These are phyloP conservation scores for Lichtheimia hyalospora DNA, from an alignment of 371 early-diverging fungal species.

Conservation along the genomic window DNA sequence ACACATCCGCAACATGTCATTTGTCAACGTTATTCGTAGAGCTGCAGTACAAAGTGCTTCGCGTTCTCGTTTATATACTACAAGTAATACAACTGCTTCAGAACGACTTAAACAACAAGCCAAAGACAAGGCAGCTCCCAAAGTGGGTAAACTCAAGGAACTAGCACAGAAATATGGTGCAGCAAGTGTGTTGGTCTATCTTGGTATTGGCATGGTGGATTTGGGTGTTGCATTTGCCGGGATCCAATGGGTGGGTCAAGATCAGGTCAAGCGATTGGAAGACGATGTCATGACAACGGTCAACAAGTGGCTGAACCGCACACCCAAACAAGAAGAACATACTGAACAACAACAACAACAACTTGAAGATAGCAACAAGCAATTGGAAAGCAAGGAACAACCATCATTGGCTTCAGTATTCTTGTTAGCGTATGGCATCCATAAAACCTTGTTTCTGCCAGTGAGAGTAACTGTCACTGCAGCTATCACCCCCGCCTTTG, in stretches of 20 bases:
- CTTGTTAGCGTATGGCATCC: conserved; percentile 48
- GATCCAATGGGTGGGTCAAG: conserved; percentile 38
- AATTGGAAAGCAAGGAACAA: conserved; percentile 12
- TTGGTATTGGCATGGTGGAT: conserved; percentile 42
- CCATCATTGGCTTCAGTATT: conserved; percentile 46
- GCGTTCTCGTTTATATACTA: too few species aligned
- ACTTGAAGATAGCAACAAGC: background rate
- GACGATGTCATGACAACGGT: conserved; percentile 20
- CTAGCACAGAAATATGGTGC: conserved; percentile 43
- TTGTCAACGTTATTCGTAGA: too few species aligned
- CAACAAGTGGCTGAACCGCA: conserved; percentile 9
- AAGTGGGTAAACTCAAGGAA: conserved; percentile 31
- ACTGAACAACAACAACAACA: too few species aligned
- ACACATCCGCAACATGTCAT: too few species aligned
- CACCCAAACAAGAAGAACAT: conserved; percentile 5
- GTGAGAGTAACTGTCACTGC: conserved; percentile 46
- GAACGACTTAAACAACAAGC: conserved; percentile 11
- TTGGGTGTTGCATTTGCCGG: conserved; percentile 34
- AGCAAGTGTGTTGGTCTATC: conserved; percentile 40
- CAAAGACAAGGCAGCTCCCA: conserved; percentile 20
- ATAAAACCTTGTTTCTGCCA: conserved; percentile 49
- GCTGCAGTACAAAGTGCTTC: too few species aligned
- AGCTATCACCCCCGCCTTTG: conserved; percentile 44
- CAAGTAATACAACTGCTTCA: background rate
- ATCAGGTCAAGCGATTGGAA: conserved; percentile 42